phyloP scores from a whole-genome alignment of 1,139 yeast genomes.

The Zygosaccharomyces sapae region DNA sequence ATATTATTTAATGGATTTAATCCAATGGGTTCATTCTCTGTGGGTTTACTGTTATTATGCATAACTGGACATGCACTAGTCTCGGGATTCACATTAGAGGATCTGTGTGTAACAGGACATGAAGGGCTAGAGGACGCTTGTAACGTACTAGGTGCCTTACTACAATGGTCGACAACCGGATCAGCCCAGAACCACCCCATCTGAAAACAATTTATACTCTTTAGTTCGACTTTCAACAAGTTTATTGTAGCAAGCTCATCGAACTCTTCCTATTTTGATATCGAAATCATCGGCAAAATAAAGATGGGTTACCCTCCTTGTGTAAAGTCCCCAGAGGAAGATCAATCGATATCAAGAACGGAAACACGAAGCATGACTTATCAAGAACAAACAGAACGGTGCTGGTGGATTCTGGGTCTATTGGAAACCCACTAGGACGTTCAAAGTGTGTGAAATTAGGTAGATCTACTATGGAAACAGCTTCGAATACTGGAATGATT shows the following conservation, averaged over 20 bases:
- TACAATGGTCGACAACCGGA: slow-evolving; percentile 12
- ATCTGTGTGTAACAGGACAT: slow-evolving; percentile 46
- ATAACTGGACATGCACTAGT: slow-evolving; percentile 27
- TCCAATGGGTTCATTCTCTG: slow-evolving; percentile 26
- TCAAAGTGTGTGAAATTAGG: slow-evolving; percentile 2
- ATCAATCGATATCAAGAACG: background rate
- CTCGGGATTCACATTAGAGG: slow-evolving; percentile 18
- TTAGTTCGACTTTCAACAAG: no score
- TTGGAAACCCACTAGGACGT: slow-evolving; percentile 2
- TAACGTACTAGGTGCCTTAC: background rate
- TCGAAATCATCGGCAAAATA: background rate
- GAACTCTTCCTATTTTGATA: slow-evolving; percentile 2
- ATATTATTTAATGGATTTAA: slow-evolving; percentile 77
- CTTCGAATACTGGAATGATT: background rate
- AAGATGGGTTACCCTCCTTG: slow-evolving; percentile 1
- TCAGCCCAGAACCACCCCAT: slow-evolving; percentile 91
- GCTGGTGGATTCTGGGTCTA: background rate
- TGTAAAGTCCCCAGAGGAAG: no score
- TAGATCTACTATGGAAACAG: slow-evolving; percentile 4
- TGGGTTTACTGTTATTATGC: no score
- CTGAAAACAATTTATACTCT: background rate
- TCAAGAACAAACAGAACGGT: no score
- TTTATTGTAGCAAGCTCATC: background rate
- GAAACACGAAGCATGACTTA: no score
- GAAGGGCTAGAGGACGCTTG: slow-evolving; percentile 24